These are phyloP conservation scores for Kwoniella mangroviensis DNA, from an alignment of 768 basidiomycete genomes.

Conservation along the genomic window DNA sequence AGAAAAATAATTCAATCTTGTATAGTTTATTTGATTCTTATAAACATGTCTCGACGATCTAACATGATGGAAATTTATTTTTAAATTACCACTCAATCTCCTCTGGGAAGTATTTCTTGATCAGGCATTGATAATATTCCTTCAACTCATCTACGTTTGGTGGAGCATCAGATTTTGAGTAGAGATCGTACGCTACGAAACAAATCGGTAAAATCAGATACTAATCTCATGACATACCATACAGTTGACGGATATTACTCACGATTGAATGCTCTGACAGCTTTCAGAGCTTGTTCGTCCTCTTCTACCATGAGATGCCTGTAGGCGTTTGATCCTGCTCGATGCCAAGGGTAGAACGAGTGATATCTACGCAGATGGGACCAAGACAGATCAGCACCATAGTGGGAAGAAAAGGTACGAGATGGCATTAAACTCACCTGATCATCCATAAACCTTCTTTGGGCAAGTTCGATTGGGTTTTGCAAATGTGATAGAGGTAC, in stretches of 20 bases:
- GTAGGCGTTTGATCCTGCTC: conserved; percentile 75
- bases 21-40: no score
- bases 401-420: background rate
- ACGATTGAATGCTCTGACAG: conserved; percentile 83
- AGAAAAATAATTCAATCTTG: no score
- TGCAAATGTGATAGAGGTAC: conserved; percentile 70
- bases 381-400: background rate
- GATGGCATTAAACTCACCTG: conserved; percentile 35
- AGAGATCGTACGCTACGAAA: conserved; percentile 74
- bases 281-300: conserved; percentile 59
- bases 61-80: no score
- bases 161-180: conserved; percentile 81
- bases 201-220: background rate
- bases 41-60: no score
- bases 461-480: conserved; percentile 69
- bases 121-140: conserved; percentile 82
- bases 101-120: conserved; percentile 82
- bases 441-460: conserved; percentile 22
- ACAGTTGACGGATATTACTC: background rate
- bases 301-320: conserved; percentile 75
- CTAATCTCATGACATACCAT: background rate
- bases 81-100: conserved; percentile 73
- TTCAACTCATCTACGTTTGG: conserved; percentile 67
- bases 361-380: conserved; percentile 63
- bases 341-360: conserved; percentile 95